phyloP scores from a whole-genome alignment of 2,329 filamentous ascomycete genomes.

The Tolypocladium capitatum region DNA sequence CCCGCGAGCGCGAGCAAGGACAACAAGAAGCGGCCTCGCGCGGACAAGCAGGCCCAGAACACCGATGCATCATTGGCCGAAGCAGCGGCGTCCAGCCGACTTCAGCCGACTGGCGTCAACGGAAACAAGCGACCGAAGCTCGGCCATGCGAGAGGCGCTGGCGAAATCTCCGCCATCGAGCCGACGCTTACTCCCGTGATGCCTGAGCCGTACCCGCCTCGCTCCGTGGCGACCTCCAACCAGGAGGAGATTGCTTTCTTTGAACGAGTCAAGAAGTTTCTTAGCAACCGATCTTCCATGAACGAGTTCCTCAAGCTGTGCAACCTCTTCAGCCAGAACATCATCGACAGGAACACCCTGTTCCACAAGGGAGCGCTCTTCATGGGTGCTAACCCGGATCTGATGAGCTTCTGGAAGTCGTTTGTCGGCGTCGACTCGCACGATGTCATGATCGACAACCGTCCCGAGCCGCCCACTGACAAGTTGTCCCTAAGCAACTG shows the following conservation, averaged over 20 bases:
- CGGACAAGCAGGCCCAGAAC: conserved; percentile 39
- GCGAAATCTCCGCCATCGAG: conserved; percentile 54
- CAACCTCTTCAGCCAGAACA: conserved; percentile 85
- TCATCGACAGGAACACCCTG: conserved; percentile 76
- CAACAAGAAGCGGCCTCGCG: conserved; percentile 70
- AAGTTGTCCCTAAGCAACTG: conserved; percentile 92
- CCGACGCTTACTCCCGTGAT: conserved; percentile 80
- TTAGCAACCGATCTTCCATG: conserved; percentile 83
- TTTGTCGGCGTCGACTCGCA: conserved; percentile 69
- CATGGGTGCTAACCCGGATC: conserved; percentile 74
- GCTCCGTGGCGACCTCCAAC: conserved; percentile 57
- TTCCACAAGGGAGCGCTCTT: conserved; percentile 74
- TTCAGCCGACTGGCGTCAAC: conserved; percentile 19
- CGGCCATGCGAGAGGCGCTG: conserved; percentile 49
- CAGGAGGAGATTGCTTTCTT: conserved; percentile 88
- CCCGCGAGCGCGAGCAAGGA: conserved; percentile 72
- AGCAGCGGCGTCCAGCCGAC: conserved; percentile 22
- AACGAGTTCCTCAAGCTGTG: conserved; percentile 95
- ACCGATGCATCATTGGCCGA: conserved; percentile 31
- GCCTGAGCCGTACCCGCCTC: conserved; percentile 74
- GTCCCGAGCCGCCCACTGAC: conserved; percentile 59
- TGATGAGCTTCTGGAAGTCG: conserved; percentile 77
- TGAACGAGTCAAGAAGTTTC: conserved; percentile 90
- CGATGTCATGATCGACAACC: conserved; percentile 68
- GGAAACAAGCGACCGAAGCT: conserved; percentile 59